Base-by-base conservation (phyloP, 2,329 filamentous ascomycete genomes). In the Arthrobotrys sphaeroides region DNA sequence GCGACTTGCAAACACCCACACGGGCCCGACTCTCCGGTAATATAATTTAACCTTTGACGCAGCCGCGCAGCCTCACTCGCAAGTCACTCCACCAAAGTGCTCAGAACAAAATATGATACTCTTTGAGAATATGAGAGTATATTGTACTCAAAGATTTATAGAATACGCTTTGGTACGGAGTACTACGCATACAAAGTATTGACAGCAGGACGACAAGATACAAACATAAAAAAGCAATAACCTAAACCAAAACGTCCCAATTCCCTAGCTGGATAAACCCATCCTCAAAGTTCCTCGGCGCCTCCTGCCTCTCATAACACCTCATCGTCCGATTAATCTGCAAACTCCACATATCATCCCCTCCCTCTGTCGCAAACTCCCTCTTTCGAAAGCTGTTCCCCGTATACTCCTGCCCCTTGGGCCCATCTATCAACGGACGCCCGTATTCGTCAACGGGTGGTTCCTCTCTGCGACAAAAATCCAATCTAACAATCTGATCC, bases 301-400 rank as follows among this genome's bases (percentile, higher is more conserved):
- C 31, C 12, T n/a, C 12, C 33, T 73, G 61, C 1, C 3, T 31
- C 12, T 59, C 51, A 61, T 66, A 73, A 55, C 69, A 66, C 10
- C 26, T 43, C 16, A 28, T 12, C 4, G 69, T 66, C 49, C 51
- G 31, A 38, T 73, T 66, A 5, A 73, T 73, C 18, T 73, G 61
- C 24, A 73, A 43, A 43, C 68, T 73, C 68, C 68, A 73, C 26
- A 65, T 60, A 51, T 65, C 59, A 42, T 73, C 68, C 20, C 59
- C 68, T 5, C 42, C 67, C n/a, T 43, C 22, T 0, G 67, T 72
- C 20, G 68, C 59, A 51, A 73, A 73, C 20, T 65, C 60, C 20
- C n/a, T 47, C 42, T 73, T 73, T n/a, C 59, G 26, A 26, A 73
- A 73, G 22, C 68, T 73, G 31, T 73, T 73, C n/a, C 68, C 68